Percentiles rank a stretch among this genome's conserved stretches.
phyloP scores from a whole-genome alignment of 2,329 filamentous ascomycete genomes.

The Colletotrichum gloeosporioides region DNA sequence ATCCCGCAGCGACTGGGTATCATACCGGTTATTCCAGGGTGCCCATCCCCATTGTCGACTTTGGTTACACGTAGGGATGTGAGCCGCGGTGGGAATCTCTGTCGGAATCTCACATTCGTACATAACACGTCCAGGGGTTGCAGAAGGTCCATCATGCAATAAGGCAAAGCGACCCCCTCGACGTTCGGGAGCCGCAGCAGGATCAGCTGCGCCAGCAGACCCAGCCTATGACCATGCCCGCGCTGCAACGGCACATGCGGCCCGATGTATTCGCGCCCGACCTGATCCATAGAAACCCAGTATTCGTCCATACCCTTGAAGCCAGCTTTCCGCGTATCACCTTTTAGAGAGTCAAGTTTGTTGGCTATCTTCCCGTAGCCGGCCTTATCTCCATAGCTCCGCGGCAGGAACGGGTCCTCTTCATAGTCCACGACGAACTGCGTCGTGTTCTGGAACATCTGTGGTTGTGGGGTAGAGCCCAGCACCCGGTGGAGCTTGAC shows the following conservation, averaged over 20 bases:
- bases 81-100: not conserved
- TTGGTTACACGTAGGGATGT: not conserved
- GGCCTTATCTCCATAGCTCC: not conserved
- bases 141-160: not conserved
- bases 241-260: not conserved
- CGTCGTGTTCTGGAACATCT: not conserved
- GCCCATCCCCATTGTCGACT: not conserved
- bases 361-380: not conserved
- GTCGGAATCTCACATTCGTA: fast-evolving
- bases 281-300: not conserved
- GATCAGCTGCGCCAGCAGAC: not conserved
- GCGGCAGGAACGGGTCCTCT: not conserved
- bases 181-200: not conserved
- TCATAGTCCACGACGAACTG: not conserved
- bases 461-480: fast-evolving
- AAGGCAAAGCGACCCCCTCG: fast-evolving
- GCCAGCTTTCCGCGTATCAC: not conserved
- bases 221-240: not conserved
- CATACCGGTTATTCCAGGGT: not conserved
- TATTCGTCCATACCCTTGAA: not conserved
- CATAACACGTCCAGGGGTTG: not conserved
- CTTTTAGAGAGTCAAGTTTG: fast-evolving
- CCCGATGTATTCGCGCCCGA: fast-evolving
- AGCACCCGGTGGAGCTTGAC: not conserved
- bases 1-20: not conserved